Evolutionary conservation across 495 filamentous ascomycete species (phyloP).

Genomic region (Talaromyces nanjingensis): DNA sequence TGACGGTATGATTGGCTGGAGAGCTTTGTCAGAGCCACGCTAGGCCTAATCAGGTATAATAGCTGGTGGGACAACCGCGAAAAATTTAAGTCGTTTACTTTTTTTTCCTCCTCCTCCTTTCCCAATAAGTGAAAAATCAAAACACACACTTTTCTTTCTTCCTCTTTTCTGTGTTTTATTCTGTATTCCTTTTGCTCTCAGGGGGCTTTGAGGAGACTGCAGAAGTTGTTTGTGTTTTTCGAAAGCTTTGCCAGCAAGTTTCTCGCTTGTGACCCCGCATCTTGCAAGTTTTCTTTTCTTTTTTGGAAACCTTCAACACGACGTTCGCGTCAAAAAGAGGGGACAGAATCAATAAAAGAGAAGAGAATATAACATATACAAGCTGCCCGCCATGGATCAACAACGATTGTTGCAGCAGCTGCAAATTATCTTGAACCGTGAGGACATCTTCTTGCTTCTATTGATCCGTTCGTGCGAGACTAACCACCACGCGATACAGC

Average conservation of each 20-base stretch:
- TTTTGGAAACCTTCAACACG: not conserved
- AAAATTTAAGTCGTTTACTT: constrained; percentile 2
- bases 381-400: constrained; percentile 54
- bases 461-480: constrained; percentile 2
- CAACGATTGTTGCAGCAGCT: constrained; percentile 67
- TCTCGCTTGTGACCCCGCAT: constrained; percentile 4
- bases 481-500: constrained; percentile 20
- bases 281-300: not conserved
- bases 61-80: not conserved
- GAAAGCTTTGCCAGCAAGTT: not conserved
- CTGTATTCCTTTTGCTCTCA: not conserved
- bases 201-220: not conserved
- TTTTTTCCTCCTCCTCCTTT: constrained; percentile 7
- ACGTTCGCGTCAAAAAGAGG: constrained; percentile 7
- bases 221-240: not conserved
- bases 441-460: constrained; percentile 23
- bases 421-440: constrained; percentile 68
- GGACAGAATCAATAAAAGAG: not conserved
- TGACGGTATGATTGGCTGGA: not conserved
- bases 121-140: not conserved
- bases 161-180: not conserved
- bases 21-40: not conserved
- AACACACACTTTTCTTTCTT: not conserved
- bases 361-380: not conserved
- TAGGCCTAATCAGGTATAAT: not conserved